phyloP scores from a whole-genome alignment of 2,329 filamentous ascomycete species.

The Tolypocladium album region DNA sequence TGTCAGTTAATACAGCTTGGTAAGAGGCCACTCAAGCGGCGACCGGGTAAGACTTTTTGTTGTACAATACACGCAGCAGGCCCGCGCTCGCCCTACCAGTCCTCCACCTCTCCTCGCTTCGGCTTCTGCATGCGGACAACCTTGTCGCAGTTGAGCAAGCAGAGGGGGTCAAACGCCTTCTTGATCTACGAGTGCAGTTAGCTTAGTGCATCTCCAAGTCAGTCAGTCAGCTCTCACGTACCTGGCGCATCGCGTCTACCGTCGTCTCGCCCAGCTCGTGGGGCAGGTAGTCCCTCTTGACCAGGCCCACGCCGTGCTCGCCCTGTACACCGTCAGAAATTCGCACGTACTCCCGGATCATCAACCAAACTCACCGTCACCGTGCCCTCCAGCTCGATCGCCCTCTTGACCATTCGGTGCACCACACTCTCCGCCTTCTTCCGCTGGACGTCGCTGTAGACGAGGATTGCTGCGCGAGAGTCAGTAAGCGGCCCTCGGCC shows the following conservation, averaged over 20 bases:
- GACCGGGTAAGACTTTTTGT: background rate
- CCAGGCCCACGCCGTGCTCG: constrained; percentile 74
- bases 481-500: background rate
- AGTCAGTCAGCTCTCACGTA: constrained; percentile 22
- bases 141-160: constrained; percentile 60
- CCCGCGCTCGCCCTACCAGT: constrained; percentile 24
- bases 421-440: constrained; percentile 59
- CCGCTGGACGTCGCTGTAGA: constrained; percentile 57
- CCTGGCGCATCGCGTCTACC: constrained; percentile 75
- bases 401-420: constrained; percentile 76
- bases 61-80: background rate
- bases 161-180: constrained; percentile 67
- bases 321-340: constrained; percentile 32
- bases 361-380: constrained; percentile 45
- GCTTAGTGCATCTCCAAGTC: no score
- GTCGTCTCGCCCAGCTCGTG: constrained; percentile 66
- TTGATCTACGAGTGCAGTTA: constrained; percentile 49
- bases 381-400: constrained; percentile 75
- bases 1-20: background rate
- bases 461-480: constrained; percentile 32
- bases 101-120: constrained; percentile 29
- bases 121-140: constrained; percentile 48
- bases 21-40: background rate
- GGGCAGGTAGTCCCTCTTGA: constrained; percentile 74
- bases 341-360: background rate